These are phyloP conservation scores for Amanita fuliginea DNA, from an alignment of 768 basidiomycete genomes.

Conservation along the genomic window DNA sequence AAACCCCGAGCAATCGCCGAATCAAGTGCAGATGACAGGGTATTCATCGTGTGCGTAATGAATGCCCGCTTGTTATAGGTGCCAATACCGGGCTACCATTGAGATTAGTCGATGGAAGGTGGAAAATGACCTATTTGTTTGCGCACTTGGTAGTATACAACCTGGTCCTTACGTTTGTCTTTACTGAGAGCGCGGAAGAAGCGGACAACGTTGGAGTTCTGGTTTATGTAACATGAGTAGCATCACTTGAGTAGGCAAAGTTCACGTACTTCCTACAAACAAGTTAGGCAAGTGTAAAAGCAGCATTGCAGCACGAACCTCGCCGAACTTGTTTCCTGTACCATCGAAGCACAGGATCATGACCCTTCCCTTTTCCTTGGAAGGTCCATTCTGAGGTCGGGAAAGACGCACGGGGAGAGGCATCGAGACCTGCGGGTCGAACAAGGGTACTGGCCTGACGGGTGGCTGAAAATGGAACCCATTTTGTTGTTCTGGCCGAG, in stretches of 20 bases:
- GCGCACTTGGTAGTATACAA: constrained; percentile 12
- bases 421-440: not conserved
- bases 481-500: not conserved
- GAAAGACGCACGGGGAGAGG: not conserved
- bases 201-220: constrained; percentile 5
- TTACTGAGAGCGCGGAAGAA: constrained; percentile 3
- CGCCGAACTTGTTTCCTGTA: constrained; percentile 3
- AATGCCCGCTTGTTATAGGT: constrained; percentile 15
- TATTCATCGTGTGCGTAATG: constrained; percentile 11
- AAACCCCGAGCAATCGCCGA: constrained; percentile 15
- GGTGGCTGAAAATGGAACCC: not conserved
- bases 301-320: not conserved
- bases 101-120: not conserved
- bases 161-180: not conserved
- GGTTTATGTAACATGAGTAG: not conserved
- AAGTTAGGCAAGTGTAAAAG: not conserved
- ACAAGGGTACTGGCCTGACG: not conserved
- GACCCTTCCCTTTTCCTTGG: not conserved
- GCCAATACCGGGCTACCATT: constrained; percentile 15
- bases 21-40: constrained; percentile 12
- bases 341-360: constrained; percentile 1
- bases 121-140: not conserved
- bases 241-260: too few relatives aligned
- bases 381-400: not conserved
- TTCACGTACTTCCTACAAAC: not conserved